A percentile compares a stretch with the other conserved stretches of the same genome.
Evolutionary conservation across 805 yeast genomes (phyloP).

Genomic region (Tetrapisispora iriomotensis): DNA sequence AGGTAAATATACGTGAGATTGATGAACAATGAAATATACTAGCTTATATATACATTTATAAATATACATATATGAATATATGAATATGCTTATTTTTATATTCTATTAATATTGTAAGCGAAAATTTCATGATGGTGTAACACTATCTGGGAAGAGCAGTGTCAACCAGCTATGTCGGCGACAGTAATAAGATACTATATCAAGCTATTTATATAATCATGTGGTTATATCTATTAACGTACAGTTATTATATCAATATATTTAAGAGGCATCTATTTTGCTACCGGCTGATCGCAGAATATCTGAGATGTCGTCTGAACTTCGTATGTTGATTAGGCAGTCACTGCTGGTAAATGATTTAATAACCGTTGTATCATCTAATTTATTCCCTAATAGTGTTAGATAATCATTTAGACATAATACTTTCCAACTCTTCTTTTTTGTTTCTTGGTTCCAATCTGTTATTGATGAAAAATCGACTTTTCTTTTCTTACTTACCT

Average conservation of each 20-base stretch:
- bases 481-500: not conserved
- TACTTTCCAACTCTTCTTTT: slow-evolving; percentile 3
- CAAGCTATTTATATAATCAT: too few species aligned
- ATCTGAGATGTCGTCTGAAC: slow-evolving; percentile 12
- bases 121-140: not conserved
- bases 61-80: too few species aligned
- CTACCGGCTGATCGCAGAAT: slow-evolving; percentile 8
- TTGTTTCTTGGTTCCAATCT: not conserved
- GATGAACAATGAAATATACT: too few species aligned
- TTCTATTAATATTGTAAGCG: not conserved
- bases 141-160: too few species aligned
- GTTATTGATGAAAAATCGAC: not conserved
- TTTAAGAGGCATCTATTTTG: too few species aligned
- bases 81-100: not conserved
- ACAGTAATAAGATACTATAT: too few species aligned
- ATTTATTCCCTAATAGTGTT: not conserved
- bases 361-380: not conserved
- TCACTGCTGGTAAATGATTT: slow-evolving; percentile 7
- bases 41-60: too few species aligned
- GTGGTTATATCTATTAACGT: too few species aligned
- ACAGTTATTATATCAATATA: too few species aligned
- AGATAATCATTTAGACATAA: slow-evolving; percentile 11
- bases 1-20: too few species aligned
- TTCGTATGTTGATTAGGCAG: slow-evolving; percentile 11
- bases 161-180: too few species aligned